Evolutionary conservation across 768 basidiomycete species (phyloP), one percentile per base, ranked within the genome.

Genomic region (Tylopilus balloui): DNA sequence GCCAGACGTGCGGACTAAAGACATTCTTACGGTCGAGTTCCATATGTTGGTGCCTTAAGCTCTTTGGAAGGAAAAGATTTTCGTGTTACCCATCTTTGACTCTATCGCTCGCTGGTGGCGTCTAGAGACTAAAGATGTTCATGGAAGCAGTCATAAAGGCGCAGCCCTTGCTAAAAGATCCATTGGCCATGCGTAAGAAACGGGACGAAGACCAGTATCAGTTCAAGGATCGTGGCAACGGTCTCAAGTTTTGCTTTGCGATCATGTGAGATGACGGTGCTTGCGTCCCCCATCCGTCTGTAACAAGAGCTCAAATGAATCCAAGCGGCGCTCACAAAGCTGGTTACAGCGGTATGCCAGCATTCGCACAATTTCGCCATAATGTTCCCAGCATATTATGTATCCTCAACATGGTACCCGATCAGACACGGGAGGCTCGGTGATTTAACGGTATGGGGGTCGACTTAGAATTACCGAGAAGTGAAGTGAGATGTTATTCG

Each of bases 321-420:
- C 1, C 80, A 80, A 63, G 61, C 69, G 4, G 84, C 86, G 0
- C 65, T 92, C 21, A 47, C 75, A 6, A 71, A 70, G 81, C 78
- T 14, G 86, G 88, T 6, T 84, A 90, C 64, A 71, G 75, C 65
- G 83, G 87, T 84, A 42, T 31, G 69, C 34, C 31, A 35, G 44
- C 0, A 11, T 28, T 20, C 23, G 23, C 40, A 25, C 20, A n/a
- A 12, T 21, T 50, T 14, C 5, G 1, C 27, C 5, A 1, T 15
- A 1, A 10, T 36, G 17, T 46, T 46, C 29, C 13, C 41, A 6
- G 42, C 35, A 6, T 31, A 31, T 11, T 11, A 19, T 43, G 17
- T 46, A 86, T 88, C 89, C 17, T 73, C 89, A 42, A 79, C 86
- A 45, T 91, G 86, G 86, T 65, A 73, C 32, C 79, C 81, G 0